Percentiles rank a stretch among this genome's conserved stretches.
phyloP scores from a whole-genome alignment of 139 green algal species.

The Coelastrella sp. region DNA sequence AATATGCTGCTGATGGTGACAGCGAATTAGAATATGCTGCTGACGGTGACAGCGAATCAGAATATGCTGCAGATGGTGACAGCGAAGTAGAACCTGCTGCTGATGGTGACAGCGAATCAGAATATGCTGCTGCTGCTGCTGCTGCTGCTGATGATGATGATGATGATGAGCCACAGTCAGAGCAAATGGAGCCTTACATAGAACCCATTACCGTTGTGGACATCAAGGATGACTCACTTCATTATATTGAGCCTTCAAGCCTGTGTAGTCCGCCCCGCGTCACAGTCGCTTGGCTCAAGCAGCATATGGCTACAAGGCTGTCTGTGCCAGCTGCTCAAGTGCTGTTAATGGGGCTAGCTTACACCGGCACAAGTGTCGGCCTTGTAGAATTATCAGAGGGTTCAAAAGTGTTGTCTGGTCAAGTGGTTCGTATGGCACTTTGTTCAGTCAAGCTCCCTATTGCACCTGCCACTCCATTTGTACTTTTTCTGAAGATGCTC shows the following conservation, averaged over 20 bases:
- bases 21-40: too few relatives aligned
- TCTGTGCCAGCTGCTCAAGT: not conserved
- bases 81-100: too few relatives aligned
- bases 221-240: not conserved
- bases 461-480: not conserved
- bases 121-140: too few relatives aligned
- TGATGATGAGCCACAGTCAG: too few relatives aligned
- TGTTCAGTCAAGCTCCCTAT: not conserved
- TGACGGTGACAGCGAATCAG: too few relatives aligned
- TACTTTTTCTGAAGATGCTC: not conserved
- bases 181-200: too few relatives aligned
- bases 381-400: not conserved
- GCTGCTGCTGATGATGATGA: too few relatives aligned
- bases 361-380: not conserved
- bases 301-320: not conserved
- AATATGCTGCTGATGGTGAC: too few relatives aligned
- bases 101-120: too few relatives aligned
- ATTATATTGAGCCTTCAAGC: not conserved
- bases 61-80: too few relatives aligned
- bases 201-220: not conserved
- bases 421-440: not conserved
- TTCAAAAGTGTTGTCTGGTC: not conserved
- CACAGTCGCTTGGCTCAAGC: not conserved
- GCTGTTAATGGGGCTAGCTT: not conserved
- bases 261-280: not conserved